Conservation (phyloP, 345 rosid species). For the Pistacia vera region DNA sequence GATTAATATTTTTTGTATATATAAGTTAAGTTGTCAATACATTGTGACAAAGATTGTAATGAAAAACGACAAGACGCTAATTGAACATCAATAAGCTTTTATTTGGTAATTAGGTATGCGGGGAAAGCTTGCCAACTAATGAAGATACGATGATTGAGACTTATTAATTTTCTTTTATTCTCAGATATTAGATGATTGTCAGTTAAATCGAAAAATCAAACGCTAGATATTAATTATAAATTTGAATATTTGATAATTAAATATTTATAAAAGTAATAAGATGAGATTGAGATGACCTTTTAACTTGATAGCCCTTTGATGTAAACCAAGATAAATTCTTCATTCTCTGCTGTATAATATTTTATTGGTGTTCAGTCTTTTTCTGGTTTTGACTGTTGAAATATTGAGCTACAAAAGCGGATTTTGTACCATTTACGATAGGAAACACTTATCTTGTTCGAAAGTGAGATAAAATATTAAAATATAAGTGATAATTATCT, state of each 20-base stretch:
- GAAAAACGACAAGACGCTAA: conserved; percentile 19
- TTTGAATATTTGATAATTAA: too few species aligned
- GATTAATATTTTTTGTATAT: background rate
- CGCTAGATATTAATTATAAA: too few species aligned
- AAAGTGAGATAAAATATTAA: too few species aligned
- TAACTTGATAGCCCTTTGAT: background rate
- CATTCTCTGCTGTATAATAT: too few species aligned
- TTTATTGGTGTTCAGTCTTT: background rate
- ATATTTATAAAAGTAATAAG: too few species aligned
- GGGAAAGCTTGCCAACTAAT: conserved; percentile 28
- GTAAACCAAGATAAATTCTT: background rate
- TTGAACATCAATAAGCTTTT: background rate
- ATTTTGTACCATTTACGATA: too few species aligned
- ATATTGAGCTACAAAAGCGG: too few species aligned
- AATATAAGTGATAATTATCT: too few species aligned
- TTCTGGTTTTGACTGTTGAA: background rate
- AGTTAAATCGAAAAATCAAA: background rate
- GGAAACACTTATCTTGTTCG: too few species aligned
- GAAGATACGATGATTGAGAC: conserved; percentile 30
- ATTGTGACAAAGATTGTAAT: conserved; percentile 9
- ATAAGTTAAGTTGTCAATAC: conserved; percentile 4
- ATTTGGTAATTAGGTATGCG: conserved; percentile 25
- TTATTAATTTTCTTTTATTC: background rate
- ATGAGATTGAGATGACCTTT: too few species aligned
- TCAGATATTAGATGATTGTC: background rate